Base-by-base conservation (phyloP, 2,329 filamentous ascomycete genomes). In the Lizonia empirigonia region DNA sequence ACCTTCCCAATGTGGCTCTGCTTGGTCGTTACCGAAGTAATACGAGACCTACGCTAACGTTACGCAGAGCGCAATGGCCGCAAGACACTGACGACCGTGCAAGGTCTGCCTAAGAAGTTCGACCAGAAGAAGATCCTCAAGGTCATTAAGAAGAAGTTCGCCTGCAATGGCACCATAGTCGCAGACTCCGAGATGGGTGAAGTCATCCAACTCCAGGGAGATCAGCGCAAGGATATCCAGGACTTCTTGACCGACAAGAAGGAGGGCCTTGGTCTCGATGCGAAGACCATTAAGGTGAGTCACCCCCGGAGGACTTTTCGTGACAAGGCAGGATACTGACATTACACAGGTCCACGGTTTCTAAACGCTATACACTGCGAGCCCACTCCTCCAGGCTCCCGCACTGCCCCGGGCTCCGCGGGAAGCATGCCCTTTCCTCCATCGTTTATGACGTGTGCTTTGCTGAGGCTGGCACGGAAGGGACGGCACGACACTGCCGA, bases 151-250 rank as follows among this genome's bases (percentile, higher is more conserved):
- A 97, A 97, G 86, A 94, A 96, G 77, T 97, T 97, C 74, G 93
- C 94, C 78, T 97, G 93, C 90, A 97, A 99, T 97, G 94, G 94
- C 85, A 97, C 92, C 80, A 95, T 97, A 77, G 92, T 97, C 79
- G 86, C 86, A 75, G 93, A 97, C 80, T 85, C 84, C 69, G 91
- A 96, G 80, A 96, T 97, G 90, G 93, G 93, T 76, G 92, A 97
- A 84, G 93, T 97, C 84, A 97, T 99, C 75, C 94, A 99, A 84
- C 89, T 99, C 74, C 94, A 99, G 80, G 94, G 94, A 72, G 94
- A 99, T 78, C 94, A 99, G 84, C 93, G 94, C 80, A 96, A 96
- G 81, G 91, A 96, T 85, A 90, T 97, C 76, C 90, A 95, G 78
- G 91, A 97, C 74, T 99, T 97, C 82, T 87, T 97, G 78, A 86